Percentiles rank a stretch among this genome's conserved stretches.
Evolutionary conservation across 306 rosid genomes (phyloP).

Genomic region (Spatholobus suberectus): DNA sequence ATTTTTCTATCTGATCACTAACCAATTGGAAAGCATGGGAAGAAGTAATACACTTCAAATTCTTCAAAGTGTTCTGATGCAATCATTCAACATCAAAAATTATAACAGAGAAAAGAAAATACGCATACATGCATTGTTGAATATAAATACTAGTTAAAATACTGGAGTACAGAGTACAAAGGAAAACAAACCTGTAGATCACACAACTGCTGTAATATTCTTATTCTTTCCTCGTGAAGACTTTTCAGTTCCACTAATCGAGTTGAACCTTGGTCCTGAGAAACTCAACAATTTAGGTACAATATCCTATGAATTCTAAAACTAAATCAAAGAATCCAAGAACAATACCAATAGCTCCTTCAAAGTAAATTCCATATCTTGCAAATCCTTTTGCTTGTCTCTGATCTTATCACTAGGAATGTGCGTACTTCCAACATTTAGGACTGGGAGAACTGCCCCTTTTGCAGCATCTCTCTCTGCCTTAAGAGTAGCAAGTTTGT

Average conservation of each 20-base stretch:
- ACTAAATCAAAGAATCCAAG: slow-evolving; percentile 9
- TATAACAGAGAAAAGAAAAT: slow-evolving; percentile 5
- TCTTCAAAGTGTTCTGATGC: slow-evolving; percentile 78
- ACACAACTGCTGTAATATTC: slow-evolving; percentile 73
- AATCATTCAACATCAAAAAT: slow-evolving; percentile 42
- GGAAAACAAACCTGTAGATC: slow-evolving; percentile 74
- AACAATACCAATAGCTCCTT: slow-evolving; percentile 75
- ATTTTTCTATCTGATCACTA: slow-evolving; percentile 79
- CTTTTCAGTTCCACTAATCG: slow-evolving; percentile 66
- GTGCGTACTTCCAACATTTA: slow-evolving; percentile 69
- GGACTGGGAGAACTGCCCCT: slow-evolving; percentile 73
- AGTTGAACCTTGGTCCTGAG: slow-evolving; percentile 76
- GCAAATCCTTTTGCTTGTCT: slow-evolving; percentile 89
- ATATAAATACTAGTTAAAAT: not conserved
- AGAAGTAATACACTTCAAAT: slow-evolving; percentile 73
- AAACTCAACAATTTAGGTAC: slow-evolving; percentile 41
- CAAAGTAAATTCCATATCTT: slow-evolving; percentile 82
- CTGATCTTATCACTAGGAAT: slow-evolving; percentile 63
- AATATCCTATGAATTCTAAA: slow-evolving; percentile 17
- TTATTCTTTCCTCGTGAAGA: slow-evolving; percentile 84
- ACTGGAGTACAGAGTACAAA: not conserved
- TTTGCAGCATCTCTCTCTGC: slow-evolving; percentile 78
- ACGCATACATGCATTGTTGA: slow-evolving; percentile 7
- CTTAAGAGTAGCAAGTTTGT: slow-evolving; percentile 71
- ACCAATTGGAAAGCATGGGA: slow-evolving; percentile 71